Evolutionary conservation across 768 basidiomycete species (phyloP), one percentile per base, ranked within the genome.

Genomic region (Lactifluus rugatus): DNA sequence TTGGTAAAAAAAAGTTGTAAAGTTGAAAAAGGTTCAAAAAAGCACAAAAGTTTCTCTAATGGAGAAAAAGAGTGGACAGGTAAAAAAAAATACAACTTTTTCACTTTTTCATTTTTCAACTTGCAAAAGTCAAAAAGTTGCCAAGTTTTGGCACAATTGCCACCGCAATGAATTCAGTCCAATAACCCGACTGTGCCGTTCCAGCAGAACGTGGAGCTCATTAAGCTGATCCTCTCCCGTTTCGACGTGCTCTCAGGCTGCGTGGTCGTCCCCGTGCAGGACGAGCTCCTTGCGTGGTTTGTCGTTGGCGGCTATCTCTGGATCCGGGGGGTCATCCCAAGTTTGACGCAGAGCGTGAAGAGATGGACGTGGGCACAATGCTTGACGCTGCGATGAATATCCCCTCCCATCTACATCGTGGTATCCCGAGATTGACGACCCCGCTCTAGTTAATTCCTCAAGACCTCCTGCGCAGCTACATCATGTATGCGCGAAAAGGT

Each of bases 181-280:
- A 95, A 99, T 73, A 98, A 99, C 70, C 93, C 95, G 34, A 97
- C 95, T 1, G 91, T 98, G 60, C 94, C 95, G 19, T 98, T 98
- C 77, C 85, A 89, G 69, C 95, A 98, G 72, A 99, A 99, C 67
- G 96, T 98, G 44, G 96, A 98, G 71, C 75, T 99, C 63, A 98
- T 95, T 4, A 96, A 98, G 70, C 96, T 96, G 2, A 99, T 99
- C 68, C 71, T 99, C 68, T 97, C 94, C 14, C 90, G 96, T 37
- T 99, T 99, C 71, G 96, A 99, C 71, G 91, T 98, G 17, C 76
- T 98, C n/a, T n/a, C n/a, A n/a, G n/a, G n/a, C 42, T 98, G 94
- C 68, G 96, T 99, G 13, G 95, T 93, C 17, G 96, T 98, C 70
- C 96, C 96, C 1, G 89, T 96, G 26, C 84, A 90, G 76, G 96